Conservation (phyloP, 2,329 filamentous ascomycete genomes). For the Allantophomopsis cytisporea region DNA sequence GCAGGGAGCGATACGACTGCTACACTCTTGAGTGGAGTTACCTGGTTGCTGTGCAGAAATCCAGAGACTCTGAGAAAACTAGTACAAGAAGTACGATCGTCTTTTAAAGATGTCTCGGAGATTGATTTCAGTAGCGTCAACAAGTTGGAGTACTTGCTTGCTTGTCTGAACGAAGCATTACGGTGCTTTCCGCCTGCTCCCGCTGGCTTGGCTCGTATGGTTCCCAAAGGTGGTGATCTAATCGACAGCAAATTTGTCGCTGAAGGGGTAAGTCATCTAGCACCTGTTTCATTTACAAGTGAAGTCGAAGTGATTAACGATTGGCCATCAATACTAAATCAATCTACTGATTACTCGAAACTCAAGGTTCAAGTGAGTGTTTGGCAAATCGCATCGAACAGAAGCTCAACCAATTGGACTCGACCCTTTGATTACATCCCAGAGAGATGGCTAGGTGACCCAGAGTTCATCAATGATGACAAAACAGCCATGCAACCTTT, state of each 20-base stretch:
- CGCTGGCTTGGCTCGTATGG: conserved; percentile 1
- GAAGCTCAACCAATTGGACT: no score
- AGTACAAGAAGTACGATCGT: conserved; percentile 1
- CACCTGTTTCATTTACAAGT: conserved; percentile 8
- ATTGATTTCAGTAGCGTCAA: conserved; percentile 1
- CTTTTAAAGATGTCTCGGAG: conserved; percentile 1
- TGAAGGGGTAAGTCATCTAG: conserved; percentile 8
- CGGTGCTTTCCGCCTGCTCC: conserved; percentile 1
- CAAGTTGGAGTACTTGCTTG: conserved; percentile 15
- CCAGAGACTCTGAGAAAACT: conserved; percentile 1
- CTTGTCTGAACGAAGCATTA: conserved; percentile 18
- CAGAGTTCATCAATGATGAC: neutral
- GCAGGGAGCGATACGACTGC: conserved; percentile 5
- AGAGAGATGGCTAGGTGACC: conserved; percentile 5
- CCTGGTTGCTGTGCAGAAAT: conserved; percentile 2
- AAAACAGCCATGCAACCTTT: neutral
- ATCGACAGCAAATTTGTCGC: conserved; percentile 7
- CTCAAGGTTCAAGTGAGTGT: no score
- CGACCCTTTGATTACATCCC: conserved; percentile 6
- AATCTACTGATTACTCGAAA: no score
- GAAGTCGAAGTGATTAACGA: no score
- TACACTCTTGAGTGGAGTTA: conserved; percentile 1
- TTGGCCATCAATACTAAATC: no score
- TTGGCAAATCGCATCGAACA: no score
- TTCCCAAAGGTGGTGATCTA: conserved; percentile 7